Evolutionary conservation across 257 asterid genomes (phyloP).

Genomic region (Lycium ferocissimum): DNA sequence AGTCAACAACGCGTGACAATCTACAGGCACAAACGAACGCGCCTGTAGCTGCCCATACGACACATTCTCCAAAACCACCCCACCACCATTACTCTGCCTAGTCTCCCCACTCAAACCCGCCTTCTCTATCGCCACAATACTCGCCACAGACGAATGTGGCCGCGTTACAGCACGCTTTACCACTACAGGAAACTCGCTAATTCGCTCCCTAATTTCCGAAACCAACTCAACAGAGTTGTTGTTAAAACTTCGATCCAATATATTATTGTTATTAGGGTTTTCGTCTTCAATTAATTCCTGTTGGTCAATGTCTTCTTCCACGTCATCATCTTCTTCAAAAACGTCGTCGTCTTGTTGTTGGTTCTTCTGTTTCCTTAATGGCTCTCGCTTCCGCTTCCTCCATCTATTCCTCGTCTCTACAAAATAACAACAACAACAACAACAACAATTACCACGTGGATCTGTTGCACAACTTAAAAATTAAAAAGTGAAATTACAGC

Average conservation of each 20-base stretch:
- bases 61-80: slow-evolving; percentile 73
- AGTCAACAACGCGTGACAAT: slow-evolving; percentile 53
- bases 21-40: slow-evolving; percentile 74
- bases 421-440: slow-evolving; percentile 16
- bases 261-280: slow-evolving; percentile 32
- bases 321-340: slow-evolving; percentile 87
- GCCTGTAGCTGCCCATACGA: slow-evolving; percentile 95
- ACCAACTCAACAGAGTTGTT: slow-evolving; percentile 55
- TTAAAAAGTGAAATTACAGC: background rate
- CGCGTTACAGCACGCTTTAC: slow-evolving; percentile 65
- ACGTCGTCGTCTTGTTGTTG: slow-evolving; percentile 65
- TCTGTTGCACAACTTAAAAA: background rate
- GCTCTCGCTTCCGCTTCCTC: slow-evolving; percentile 95
- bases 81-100: slow-evolving; percentile 54
- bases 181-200: slow-evolving; percentile 75
- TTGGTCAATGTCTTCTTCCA: slow-evolving; percentile 59
- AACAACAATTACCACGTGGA: slow-evolving; percentile 22
- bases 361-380: slow-evolving; percentile 63
- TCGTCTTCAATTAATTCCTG: slow-evolving; percentile 41
- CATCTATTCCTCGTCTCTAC: slow-evolving; percentile 81
- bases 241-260: slow-evolving; percentile 41
- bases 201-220: slow-evolving; percentile 55
- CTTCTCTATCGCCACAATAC: slow-evolving; percentile 69
- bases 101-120: slow-evolving; percentile 63
- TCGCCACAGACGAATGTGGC: slow-evolving; percentile 81